A percentile compares a stretch with the other conserved stretches of the same genome.
Conservation (phyloP, 768 basidiomycete species). For the Pleurotus sapidus region DNA sequence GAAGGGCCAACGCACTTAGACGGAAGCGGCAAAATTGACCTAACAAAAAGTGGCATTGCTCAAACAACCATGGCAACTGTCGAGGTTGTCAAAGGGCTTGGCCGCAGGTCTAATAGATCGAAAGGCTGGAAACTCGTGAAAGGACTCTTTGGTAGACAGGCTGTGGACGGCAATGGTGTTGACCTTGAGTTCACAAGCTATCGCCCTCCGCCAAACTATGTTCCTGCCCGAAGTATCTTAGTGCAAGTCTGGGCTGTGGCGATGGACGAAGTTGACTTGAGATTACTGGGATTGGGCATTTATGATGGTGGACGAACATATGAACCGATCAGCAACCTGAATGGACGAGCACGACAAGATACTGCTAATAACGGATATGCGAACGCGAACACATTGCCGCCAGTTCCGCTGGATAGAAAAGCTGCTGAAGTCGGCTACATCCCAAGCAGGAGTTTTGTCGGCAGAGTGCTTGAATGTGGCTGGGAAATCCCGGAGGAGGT, state of each 20-base stretch:
- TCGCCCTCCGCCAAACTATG: conserved; percentile 69
- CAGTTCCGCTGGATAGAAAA: conserved; percentile 9
- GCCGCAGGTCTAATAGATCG: conserved; percentile 13
- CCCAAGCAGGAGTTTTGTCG: conserved; percentile 86
- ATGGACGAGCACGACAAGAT: background rate
- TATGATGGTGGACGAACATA: background rate
- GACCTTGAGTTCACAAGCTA: conserved; percentile 69
- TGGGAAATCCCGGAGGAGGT: conserved; percentile 73
- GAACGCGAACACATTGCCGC: background rate
- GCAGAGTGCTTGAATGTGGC: conserved; percentile 78
- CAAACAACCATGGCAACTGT: conserved; percentile 90
- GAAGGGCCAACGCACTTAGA: conserved; percentile 13
- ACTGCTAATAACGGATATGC: background rate
- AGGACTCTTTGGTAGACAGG: conserved; percentile 15
- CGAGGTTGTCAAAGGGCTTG: conserved; percentile 66
- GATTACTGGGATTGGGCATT: conserved; percentile 42
- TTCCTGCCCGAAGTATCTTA: conserved; percentile 66
- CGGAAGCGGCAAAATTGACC: conserved; percentile 58
- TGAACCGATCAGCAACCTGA: background rate
- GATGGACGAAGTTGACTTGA: conserved; percentile 70
- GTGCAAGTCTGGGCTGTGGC: conserved; percentile 92
- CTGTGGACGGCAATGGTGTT: conserved; percentile 15
- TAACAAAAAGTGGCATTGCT: conserved; percentile 74
- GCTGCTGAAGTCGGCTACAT: conserved; percentile 65
- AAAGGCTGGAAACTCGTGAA: conserved; percentile 9